Evolutionary conservation across 1,139 yeast genomes (phyloP), one percentile per base, ranked within the genome.

Genomic region (Saccharomyces hybrid): DNA sequence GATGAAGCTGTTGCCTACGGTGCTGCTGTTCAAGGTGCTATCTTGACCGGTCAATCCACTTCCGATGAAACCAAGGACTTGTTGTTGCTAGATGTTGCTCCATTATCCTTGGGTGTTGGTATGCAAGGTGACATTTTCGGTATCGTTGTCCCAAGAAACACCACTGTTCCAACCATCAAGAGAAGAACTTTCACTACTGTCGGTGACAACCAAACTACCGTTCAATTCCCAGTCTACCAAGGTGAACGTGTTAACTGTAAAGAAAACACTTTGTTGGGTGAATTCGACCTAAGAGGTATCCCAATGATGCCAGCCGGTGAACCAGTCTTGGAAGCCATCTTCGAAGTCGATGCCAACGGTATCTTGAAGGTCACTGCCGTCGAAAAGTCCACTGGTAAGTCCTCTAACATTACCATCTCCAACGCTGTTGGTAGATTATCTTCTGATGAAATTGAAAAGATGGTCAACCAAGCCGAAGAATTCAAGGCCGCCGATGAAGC

Each of bases 241-340:
- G 99, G 99, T 86, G 99, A 93, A 83, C 96, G 99, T 84, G 96
- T 90, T 75, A 93, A 91, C 96, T 91, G 98, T 84, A 76, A 89
- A 69, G 98, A 93, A 82, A 93, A 93, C 95, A 90, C 97, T 74
- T 86, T 91, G 75, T 88, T 93, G 77, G 99, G 99, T 84, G 97
- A 93, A 82, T 93, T 93, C 79, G 98, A 93, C 86, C 88, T 93
- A 77, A 89, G 88, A 83, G 93, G 93, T 80, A 89, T 93, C 71
- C 99, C 99, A 76, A 98, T 98, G 77, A 84, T 93, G 91, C 88
- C 86, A 78, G 97, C 96, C 78, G 98, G 98, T 80, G 98, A 91
- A 80, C 98, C 98, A 81, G 98, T 89, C 74, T 87, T 93, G 77
- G 99, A 93, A 83, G 95, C 97, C 72, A 93, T 91, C 79, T 93